These are phyloP conservation scores for Lactarius akahatsu DNA, from an alignment of 768 basidiomycete species.

Conservation along the genomic window DNA sequence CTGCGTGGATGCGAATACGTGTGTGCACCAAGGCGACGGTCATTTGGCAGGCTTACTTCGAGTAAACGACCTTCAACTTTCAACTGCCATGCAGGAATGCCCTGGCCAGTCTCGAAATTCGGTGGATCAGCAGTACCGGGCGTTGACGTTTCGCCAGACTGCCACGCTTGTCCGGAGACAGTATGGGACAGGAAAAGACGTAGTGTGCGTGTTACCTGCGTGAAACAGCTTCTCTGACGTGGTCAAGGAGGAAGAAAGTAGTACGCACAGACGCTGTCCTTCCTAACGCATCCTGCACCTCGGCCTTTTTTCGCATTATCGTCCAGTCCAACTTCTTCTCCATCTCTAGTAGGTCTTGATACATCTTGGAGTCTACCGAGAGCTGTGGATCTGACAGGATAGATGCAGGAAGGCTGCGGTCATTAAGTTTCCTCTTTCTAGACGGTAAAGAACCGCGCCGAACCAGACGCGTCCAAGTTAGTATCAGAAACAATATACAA, in stretches of 20 bases:
- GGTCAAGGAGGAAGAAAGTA: neutral
- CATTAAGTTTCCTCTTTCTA: slow-evolving; percentile 77
- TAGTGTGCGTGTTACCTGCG: slow-evolving; percentile 78
- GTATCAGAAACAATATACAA: neutral
- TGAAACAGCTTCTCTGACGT: neutral
- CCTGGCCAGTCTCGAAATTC: slow-evolving; percentile 82
- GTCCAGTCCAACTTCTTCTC: slow-evolving; percentile 95
- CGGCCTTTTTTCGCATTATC: slow-evolving; percentile 83
- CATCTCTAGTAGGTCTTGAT: slow-evolving; percentile 81
- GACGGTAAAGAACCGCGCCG: slow-evolving; percentile 2
- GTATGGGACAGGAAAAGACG: slow-evolving; percentile 88
- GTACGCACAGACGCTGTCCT: slow-evolving; percentile 64
- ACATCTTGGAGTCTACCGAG: slow-evolving; percentile 80
- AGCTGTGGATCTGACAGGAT: slow-evolving; percentile 74
- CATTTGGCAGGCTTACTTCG: slow-evolving; percentile 51
- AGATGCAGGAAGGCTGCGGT: slow-evolving; percentile 75
- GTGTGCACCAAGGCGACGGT: neutral
- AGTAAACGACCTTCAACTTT: slow-evolving; percentile 85
- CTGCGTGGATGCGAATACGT: slow-evolving; percentile 36
- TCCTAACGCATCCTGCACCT: slow-evolving; percentile 86
- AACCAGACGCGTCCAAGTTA: slow-evolving; percentile 14
- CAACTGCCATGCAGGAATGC: slow-evolving; percentile 86
- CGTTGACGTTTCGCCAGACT: slow-evolving; percentile 46
- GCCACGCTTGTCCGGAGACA: slow-evolving; percentile 84
- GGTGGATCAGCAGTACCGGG: slow-evolving; percentile 42